phyloP scores from a whole-genome alignment of 345 rosid genomes.

The Eucalyptus brandiana region DNA sequence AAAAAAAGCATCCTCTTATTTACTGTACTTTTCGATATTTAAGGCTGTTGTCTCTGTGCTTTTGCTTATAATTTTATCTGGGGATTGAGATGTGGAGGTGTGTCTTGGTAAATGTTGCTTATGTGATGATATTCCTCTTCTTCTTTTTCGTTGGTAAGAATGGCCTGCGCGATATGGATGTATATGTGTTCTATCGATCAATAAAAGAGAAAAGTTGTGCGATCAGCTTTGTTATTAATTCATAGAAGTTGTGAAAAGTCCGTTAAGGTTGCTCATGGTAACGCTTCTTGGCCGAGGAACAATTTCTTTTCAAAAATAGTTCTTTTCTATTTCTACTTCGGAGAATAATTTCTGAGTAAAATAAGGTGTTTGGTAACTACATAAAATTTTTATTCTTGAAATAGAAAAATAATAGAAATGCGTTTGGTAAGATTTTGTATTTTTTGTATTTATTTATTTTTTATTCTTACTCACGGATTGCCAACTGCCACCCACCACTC shows the following conservation, averaged over 20 bases:
- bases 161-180: neutral
- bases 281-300: fast-evolving
- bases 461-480: no score
- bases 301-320: no score
- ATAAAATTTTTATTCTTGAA: no score
- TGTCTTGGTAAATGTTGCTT: neutral
- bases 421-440: no score
- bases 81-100: neutral
- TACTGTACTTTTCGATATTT: neutral
- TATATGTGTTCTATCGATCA: neutral
- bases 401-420: no score
- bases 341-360: no score
- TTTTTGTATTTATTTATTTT: no score
- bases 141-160: neutral
- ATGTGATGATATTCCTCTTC: neutral
- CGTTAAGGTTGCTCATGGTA: neutral
- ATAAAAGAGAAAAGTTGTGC: neutral
- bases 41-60: neutral
- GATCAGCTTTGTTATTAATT: neutral
- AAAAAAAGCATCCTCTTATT: neutral
- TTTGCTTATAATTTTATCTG: neutral
- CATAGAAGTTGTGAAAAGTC: neutral
- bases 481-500: no score
- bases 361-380: no score
- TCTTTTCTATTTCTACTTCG: no score